Evolutionary conservation across 208 protist genomes (phyloP).

Genomic region (Trypanosoma conorhini): DNA sequence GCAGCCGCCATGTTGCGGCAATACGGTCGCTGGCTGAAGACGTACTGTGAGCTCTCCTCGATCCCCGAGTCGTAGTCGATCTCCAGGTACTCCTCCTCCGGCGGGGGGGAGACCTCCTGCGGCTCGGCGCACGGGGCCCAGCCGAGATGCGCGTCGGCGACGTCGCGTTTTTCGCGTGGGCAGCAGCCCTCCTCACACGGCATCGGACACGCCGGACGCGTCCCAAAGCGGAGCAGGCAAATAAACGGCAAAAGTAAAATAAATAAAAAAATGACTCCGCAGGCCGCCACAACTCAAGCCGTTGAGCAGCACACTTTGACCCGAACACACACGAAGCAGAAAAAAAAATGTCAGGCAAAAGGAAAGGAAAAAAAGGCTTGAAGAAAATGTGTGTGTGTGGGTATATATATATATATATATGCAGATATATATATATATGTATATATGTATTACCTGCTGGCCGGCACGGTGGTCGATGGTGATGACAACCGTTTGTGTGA

Average conservation of each 20-base stretch:
- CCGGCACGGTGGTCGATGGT: background rate
- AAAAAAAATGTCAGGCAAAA: background rate
- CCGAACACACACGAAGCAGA: background rate
- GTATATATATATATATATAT: conserved; percentile 7
- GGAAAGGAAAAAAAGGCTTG: background rate
- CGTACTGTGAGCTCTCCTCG: conserved; percentile 56
- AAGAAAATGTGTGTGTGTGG: too few relatives aligned
- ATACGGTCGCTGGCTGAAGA: conserved; percentile 52
- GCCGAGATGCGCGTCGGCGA: background rate
- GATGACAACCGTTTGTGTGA: background rate
- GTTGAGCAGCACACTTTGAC: too few relatives aligned
- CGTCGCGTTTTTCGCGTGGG: background rate
- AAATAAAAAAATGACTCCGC: too few relatives aligned
- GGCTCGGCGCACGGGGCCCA: background rate
- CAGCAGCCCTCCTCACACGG: background rate
- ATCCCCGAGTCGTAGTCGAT: conserved; percentile 67
- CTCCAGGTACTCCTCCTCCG: conserved; percentile 17
- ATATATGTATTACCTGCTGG: background rate
- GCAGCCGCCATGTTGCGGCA: background rate
- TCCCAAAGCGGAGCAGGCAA: too few relatives aligned
- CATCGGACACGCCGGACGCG: too few relatives aligned
- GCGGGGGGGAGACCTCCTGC: background rate
- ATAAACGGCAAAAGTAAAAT: too few relatives aligned
- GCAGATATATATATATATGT: background rate
- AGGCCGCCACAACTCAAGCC: too few relatives aligned